Evolutionary conservation across 1,139 yeast species (phyloP).

Genomic region (Scheffersomyces titani): DNA sequence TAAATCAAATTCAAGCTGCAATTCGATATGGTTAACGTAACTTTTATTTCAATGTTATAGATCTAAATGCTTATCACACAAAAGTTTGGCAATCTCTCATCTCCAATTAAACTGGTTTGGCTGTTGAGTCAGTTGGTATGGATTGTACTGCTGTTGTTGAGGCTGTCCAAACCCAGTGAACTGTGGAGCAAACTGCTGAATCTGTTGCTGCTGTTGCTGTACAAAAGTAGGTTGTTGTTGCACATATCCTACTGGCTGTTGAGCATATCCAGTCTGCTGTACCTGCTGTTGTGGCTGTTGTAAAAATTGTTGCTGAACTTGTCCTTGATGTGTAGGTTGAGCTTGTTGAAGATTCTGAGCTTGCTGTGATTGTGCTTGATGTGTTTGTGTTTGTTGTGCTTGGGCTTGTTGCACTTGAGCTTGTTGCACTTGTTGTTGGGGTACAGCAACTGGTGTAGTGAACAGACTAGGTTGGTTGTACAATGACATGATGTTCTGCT

Average conservation of each 20-base stretch:
- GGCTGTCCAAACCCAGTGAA: constrained; percentile 14
- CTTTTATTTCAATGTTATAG: neutral
- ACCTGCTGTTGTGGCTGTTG: constrained; percentile 20
- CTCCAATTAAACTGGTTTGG: neutral
- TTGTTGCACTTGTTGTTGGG: constrained; percentile 11
- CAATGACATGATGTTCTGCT: constrained; percentile 43
- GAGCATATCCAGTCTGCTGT: constrained; percentile 9
- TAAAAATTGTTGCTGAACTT: constrained; percentile 21
- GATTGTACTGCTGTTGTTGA: constrained; percentile 1
- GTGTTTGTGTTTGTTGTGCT: constrained; percentile 10
- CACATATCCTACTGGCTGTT: constrained; percentile 8
- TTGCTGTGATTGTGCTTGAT: constrained; percentile 14
- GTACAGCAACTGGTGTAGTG: constrained; percentile 27
- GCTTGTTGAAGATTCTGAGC: constrained; percentile 16
- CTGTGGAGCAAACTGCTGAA: constrained; percentile 6
- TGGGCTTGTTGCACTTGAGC: constrained; percentile 17
- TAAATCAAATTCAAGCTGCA: neutral
- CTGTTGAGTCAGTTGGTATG: neutral
- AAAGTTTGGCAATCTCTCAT: neutral
- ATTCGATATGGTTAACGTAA: neutral
- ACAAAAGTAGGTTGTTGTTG: constrained; percentile 5
- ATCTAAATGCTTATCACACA: neutral
- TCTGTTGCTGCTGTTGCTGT: constrained; percentile 8
- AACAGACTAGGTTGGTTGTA: constrained; percentile 38
- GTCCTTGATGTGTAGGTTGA: constrained; percentile 19